phyloP scores from a whole-genome alignment of 169 alveolate species.

The Cryptosporidium meleagridis region DNA sequence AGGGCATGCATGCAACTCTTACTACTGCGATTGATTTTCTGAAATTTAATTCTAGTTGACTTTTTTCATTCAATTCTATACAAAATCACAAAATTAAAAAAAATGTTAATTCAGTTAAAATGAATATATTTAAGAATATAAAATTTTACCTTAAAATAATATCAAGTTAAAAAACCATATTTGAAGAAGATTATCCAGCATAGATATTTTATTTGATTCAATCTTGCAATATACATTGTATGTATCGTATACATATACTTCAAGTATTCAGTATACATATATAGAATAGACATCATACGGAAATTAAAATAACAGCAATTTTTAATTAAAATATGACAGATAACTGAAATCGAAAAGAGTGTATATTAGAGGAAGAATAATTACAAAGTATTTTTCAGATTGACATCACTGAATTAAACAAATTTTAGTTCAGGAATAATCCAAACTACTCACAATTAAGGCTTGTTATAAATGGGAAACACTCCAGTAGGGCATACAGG shows the following conservation, averaged over 20 bases:
- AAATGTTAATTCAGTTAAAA: too few relatives aligned
- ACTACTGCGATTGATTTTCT: too few relatives aligned
- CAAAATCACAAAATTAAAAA: too few relatives aligned
- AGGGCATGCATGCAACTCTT: not conserved
- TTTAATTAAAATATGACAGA: not conserved
- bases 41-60: too few relatives aligned
- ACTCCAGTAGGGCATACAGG: conserved; percentile 16
- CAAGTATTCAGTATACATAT: not conserved
- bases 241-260: not conserved
- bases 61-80: too few relatives aligned
- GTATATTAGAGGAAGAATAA: not conserved
- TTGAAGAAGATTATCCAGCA: not conserved
- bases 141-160: too few relatives aligned
- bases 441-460: not conserved
- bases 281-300: conserved; percentile 18
- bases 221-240: not conserved
- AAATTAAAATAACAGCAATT: not conserved
- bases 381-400: not conserved
- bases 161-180: not conserved
- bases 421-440: not conserved
- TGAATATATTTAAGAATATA: too few relatives aligned
- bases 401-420: not conserved
- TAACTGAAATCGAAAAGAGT: not conserved
- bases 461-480: conserved; percentile 30
- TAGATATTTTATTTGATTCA: not conserved